phyloP scores from a whole-genome alignment of 1,284 basidiomycete species.

The Marasmius sp. region DNA sequence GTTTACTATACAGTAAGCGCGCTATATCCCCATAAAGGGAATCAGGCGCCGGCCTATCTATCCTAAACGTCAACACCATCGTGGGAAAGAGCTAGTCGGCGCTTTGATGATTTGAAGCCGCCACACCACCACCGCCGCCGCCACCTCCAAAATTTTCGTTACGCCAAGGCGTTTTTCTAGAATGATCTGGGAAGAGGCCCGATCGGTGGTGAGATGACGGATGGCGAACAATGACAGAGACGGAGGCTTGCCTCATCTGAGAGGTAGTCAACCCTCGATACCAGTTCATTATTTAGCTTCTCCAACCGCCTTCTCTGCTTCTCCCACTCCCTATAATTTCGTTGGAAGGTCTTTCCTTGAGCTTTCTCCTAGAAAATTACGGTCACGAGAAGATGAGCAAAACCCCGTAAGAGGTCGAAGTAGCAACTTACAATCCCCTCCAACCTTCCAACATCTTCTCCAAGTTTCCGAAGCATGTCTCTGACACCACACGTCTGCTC shows the following conservation, averaged over 20 bases:
- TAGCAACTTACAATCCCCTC: slow-evolving; percentile 68
- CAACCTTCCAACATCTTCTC: slow-evolving; percentile 77
- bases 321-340: slow-evolving; percentile 70
- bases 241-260: slow-evolving; percentile 63
- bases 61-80: no score
- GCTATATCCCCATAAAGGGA: no score
- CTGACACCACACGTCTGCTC: slow-evolving; percentile 83
- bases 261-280: slow-evolving; percentile 67
- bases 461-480: slow-evolving; percentile 74
- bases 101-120: no score
- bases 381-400: not conserved
- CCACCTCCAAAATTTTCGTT: no score
- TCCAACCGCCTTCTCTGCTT: slow-evolving; percentile 67
- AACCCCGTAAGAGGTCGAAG: not conserved
- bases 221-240: not conserved
- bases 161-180: slow-evolving; percentile 85
- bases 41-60: no score
- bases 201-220: slow-evolving; percentile 1
- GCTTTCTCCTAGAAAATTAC: slow-evolving; percentile 51
- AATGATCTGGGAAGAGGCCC: slow-evolving; percentile 50
- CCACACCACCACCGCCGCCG: no score
- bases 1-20: no score
- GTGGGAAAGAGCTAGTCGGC: no score
- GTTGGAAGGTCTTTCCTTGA: slow-evolving; percentile 65
- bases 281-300: slow-evolving; percentile 65